Conservation (phyloP, 2,329 filamentous ascomycete species). For the Ceratocystiopsis brevicomis region DNA sequence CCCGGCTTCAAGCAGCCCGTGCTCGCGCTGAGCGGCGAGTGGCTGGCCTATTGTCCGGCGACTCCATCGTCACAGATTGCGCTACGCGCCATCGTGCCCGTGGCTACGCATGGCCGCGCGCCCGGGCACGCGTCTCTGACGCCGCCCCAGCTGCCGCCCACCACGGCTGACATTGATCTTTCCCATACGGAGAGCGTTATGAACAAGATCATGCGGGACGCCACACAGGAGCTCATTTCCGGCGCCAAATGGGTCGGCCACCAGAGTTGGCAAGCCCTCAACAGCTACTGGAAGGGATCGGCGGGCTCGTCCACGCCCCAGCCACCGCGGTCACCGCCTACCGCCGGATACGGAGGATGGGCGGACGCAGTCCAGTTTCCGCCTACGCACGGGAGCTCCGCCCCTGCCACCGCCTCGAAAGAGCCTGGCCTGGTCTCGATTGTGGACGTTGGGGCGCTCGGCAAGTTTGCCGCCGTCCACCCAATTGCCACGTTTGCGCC, state of each 20-base stretch:
- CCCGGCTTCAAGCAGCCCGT: constrained; percentile 40
- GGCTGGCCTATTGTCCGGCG: constrained; percentile 61
- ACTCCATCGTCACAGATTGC: constrained; percentile 52
- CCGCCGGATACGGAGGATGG: constrained; percentile 15
- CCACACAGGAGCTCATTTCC: constrained; percentile 59
- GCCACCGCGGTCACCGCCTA: constrained; percentile 24
- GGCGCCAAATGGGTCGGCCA: constrained; percentile 60
- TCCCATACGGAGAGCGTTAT: constrained; percentile 52
- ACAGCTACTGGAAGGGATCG: constrained; percentile 56
- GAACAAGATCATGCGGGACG: constrained; percentile 61
- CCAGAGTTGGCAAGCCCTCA: constrained; percentile 59
- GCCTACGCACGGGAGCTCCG: constrained; percentile 49
- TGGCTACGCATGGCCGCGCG: constrained; percentile 34
- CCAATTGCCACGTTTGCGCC: constrained; percentile 54
- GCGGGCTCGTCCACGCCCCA: constrained; percentile 19
- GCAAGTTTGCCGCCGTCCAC: constrained; percentile 31
- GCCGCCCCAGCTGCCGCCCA: constrained; percentile 48
- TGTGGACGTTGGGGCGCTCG: constrained; percentile 47
- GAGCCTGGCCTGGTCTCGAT: constrained; percentile 62
- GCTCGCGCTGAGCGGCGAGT: constrained; percentile 49
- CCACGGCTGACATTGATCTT: constrained; percentile 52
- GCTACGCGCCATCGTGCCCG: constrained; percentile 44
- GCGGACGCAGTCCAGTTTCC: constrained; percentile 42
- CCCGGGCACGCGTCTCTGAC: constrained; percentile 40
- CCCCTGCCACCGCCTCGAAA: constrained; percentile 32